Evolutionary conservation across 2,329 filamentous ascomycete species (phyloP), one percentile per base, ranked within the genome.

Genomic region (Dryadomyces quercivorus): DNA sequence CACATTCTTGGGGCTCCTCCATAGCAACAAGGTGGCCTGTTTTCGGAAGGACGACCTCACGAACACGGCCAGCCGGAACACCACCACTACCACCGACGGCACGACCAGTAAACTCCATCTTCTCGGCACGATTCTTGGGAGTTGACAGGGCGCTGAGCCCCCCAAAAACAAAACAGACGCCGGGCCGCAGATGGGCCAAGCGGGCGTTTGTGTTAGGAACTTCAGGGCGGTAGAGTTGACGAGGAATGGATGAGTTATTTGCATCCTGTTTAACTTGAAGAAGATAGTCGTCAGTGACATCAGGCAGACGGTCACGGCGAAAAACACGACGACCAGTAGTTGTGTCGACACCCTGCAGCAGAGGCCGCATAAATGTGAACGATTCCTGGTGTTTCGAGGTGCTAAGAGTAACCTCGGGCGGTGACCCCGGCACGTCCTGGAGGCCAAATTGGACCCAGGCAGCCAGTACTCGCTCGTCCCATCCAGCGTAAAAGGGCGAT

Each of bases 371-470:
- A 65, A 85, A 93, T 1, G 84, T 89, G 63, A 88, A 84, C 55
- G 93, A 86, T 71, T 95, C 89, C 65, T 95, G 88, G 66, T 95
- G 86, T 62, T 91, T 89, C 0, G 88, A 85, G 0, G 92, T 97
- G 2, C 80, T 79, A 2, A 93, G 75, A 0, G 88, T 92, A 1
- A 90, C 61, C 16, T 46, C 38, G 16, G 1, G 22, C 3, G n/a
- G 46, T 15, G 10, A n/a, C 16, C 20, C 22, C 3, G 7, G 16
- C 8, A 60, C 55, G 1, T 72, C 61, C 0, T 80, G 78, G n/a
- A 96, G 71, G 13, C 90, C 91, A 63, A 87, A 75, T 56, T 78
- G 61, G 47, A 90, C 69, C 84, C 86, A 92, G 36, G 76, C 74
- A 12, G 90, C 81, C 0, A 96, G 74, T 0, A 91, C 90, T 48